Base-by-base conservation (phyloP, 2,329 filamentous ascomycete species). In the Coleophoma cylindrospora region DNA sequence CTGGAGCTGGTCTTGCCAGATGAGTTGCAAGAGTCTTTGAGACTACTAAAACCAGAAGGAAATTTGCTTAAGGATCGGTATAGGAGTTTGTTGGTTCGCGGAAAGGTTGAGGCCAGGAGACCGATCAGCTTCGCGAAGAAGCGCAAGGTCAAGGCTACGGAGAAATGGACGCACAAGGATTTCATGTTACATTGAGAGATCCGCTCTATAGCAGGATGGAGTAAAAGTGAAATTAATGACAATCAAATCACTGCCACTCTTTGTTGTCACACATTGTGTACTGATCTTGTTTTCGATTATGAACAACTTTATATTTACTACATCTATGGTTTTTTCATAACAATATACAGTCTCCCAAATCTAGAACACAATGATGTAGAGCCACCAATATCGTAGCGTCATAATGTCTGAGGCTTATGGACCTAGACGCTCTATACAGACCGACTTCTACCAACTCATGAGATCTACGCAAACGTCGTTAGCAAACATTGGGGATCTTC, bases 161-260 rank as follows among this genome's bases (percentile, higher is more conserved):
- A 97, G 80, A 99, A 97, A 73, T 99, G 94, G 94, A 83, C 86
- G 41, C 89, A 96, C 75, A 99, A 99, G 77, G 94, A 99, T 67
- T 99, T 96, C 48, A 64, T 65, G 62, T 57, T 67, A 38, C 63
- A 66, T 56, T 67, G 50, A 58, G 48, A 17, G 21, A 14, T 13
- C 34, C 15, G 41, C 4, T 33, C 27, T 27, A 27, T 27, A 27
- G 8, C 27, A 10, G 27, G 9, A 27, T 27, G 27, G 27, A 27
- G 27, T 27, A 27, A 27, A 27, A 27, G 27, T 27, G 27, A 27
- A 27, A 27, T 27, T 27, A 27, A 27, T 27, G 27, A 27, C 27
- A 27, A 27, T 7, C 27, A 27, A 27, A 27, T 7, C 9, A 27
- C 27, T 8, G 27, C 9, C 27, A 27, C 27, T 27, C 9, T 27